These are phyloP conservation scores for Vitis hybrid DNA, from an alignment of 177 flowering plant species.

Conservation along the genomic window DNA sequence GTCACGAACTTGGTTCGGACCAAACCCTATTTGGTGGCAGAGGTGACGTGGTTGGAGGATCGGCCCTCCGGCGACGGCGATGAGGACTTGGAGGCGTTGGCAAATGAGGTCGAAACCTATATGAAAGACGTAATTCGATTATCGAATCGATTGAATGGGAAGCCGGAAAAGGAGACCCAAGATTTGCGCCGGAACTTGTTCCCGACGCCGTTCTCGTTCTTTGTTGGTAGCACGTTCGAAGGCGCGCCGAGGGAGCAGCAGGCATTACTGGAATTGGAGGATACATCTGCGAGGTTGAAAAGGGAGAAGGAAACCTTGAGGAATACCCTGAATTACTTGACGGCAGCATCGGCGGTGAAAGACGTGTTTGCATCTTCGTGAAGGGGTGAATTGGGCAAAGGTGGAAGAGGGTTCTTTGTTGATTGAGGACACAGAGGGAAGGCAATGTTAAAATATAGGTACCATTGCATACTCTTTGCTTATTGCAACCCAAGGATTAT, in stretches of 20 bases:
- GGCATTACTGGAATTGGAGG: slow-evolving; percentile 88
- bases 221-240: slow-evolving; percentile 93
- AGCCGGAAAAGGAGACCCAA: slow-evolving; percentile 72
- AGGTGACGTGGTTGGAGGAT: slow-evolving; percentile 86
- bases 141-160: slow-evolving; percentile 81
- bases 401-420: not conserved
- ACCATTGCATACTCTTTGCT: slow-evolving; percentile 4
- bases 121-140: slow-evolving; percentile 93
- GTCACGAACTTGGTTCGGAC: slow-evolving; percentile 62
- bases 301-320: slow-evolving; percentile 89
- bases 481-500: not conserved
- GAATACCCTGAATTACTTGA: slow-evolving; percentile 88
- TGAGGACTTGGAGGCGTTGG: slow-evolving; percentile 60
- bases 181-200: slow-evolving; percentile 79
- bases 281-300: slow-evolving; percentile 75
- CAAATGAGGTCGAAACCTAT: slow-evolving; percentile 70
- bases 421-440: not conserved
- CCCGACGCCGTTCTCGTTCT: slow-evolving; percentile 95
- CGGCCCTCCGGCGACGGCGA: slow-evolving; percentile 58
- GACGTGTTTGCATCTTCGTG: slow-evolving; percentile 84
- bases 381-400: slow-evolving; percentile 3
- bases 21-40: slow-evolving; percentile 83
- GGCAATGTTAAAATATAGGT: slow-evolving; percentile 3
- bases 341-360: slow-evolving; percentile 92
- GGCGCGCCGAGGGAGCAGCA: slow-evolving; percentile 98